Evolutionary conservation across 2,329 filamentous ascomycete genomes (phyloP).

Genomic region (Fusarium longipes): DNA sequence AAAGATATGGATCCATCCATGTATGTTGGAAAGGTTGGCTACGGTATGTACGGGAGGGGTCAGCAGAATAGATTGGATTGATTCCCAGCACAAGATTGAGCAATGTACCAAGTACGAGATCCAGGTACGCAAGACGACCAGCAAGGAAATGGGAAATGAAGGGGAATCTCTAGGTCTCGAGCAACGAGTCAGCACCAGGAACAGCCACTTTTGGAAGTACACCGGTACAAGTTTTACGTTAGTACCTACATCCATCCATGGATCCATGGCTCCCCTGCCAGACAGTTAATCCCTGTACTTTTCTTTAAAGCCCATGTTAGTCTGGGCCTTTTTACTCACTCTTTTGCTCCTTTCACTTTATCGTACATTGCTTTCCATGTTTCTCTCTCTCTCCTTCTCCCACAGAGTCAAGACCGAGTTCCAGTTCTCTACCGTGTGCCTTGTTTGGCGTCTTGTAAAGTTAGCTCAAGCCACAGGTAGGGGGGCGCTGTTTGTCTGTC

Average conservation of each 20-base stretch:
- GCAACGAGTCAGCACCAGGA: conserved; percentile 36
- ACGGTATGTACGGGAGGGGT: conserved; percentile 36
- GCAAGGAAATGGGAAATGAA: conserved; percentile 38
- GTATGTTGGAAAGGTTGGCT: too few relatives aligned
- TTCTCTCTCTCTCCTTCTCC: conserved; percentile 4
- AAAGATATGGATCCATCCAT: conserved; percentile 34
- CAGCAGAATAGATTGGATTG: conserved; percentile 43
- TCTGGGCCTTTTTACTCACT: conserved; percentile 3
- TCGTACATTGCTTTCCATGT: not conserved
- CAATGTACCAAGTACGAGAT: conserved; percentile 39
- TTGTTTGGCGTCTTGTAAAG: conserved; percentile 19
- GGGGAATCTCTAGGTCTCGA: conserved; percentile 28
- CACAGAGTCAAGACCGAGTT: conserved; percentile 9
- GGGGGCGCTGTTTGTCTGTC: not conserved
- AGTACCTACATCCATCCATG: too few relatives aligned
- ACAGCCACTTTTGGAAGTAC: conserved; percentile 33
- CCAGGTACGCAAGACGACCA: conserved; percentile 22
- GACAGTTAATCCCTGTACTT: not conserved
- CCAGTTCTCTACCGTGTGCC: conserved; percentile 2
- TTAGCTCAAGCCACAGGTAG: conserved; percentile 18
- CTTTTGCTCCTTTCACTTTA: not conserved
- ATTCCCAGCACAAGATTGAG: conserved; percentile 3
- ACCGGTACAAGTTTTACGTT: conserved; percentile 21
- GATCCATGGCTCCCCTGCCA: conserved; percentile 4
- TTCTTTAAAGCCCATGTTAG: conserved; percentile 6